phyloP scores from a whole-genome alignment of 257 asterid genomes.

The Nemophila menziesii region DNA sequence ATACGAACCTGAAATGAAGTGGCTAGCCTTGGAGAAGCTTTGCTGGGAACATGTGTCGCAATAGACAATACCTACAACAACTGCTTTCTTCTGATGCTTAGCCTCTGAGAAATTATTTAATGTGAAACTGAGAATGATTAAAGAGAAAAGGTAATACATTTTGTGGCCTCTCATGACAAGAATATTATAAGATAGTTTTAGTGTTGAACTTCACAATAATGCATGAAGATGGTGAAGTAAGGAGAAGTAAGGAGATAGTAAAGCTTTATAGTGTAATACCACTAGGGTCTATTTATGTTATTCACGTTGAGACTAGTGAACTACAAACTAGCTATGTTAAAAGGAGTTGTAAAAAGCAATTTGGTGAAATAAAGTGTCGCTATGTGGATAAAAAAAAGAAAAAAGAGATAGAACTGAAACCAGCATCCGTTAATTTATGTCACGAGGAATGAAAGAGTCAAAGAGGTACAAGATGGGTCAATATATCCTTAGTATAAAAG shows the following conservation, averaged over 20 bases:
- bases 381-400: too few species aligned
- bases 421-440: constrained; percentile 1
- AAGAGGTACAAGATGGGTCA: background rate
- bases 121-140: constrained; percentile 24
- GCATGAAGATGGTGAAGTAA: background rate
- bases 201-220: constrained; percentile 4
- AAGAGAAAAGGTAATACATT: constrained; percentile 28
- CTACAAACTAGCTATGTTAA: constrained; percentile 5
- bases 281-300: background rate
- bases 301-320: background rate
- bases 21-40: constrained; percentile 29
- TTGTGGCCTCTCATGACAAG: constrained; percentile 7
- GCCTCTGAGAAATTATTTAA: constrained; percentile 25
- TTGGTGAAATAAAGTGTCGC: too few species aligned
- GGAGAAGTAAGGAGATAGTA: background rate
- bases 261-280: background rate
- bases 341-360: too few species aligned
- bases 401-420: too few species aligned
- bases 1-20: constrained; percentile 54
- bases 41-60: constrained; percentile 65
- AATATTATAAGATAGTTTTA: background rate
- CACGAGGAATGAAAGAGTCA: background rate
- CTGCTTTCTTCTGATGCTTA: constrained; percentile 33
- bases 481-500: too few species aligned
- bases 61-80: constrained; percentile 62